phyloP scores from a whole-genome alignment of 179 eudicot genomes.

The Silene noctiflora region DNA sequence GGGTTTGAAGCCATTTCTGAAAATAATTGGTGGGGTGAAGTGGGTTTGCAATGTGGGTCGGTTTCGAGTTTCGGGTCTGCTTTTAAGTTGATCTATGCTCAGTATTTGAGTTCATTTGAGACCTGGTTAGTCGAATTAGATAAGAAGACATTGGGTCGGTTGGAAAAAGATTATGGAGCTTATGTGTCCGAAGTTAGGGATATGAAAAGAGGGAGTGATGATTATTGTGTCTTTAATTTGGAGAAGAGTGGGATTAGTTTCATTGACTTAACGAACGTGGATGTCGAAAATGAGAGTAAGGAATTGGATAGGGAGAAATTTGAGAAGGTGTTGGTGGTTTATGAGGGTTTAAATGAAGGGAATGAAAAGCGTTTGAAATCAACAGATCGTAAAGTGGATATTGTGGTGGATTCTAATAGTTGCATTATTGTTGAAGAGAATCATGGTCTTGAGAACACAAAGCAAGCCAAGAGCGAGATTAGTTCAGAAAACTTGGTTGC shows the following conservation, averaged over 20 bases:
- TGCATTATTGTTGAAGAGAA: conserved; percentile 1
- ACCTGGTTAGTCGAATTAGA: conserved; percentile 29
- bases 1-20: conserved; percentile 49
- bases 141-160: conserved; percentile 21
- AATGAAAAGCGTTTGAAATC: neutral
- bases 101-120: conserved; percentile 48
- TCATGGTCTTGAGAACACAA: conserved; percentile 4
- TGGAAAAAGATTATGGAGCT: conserved; percentile 35
- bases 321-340: conserved; percentile 20
- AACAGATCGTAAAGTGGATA: neutral
- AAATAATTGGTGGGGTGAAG: conserved; percentile 49
- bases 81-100: conserved; percentile 44
- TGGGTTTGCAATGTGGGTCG: conserved; percentile 49
- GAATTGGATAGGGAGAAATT: conserved; percentile 17
- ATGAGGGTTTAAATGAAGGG: conserved; percentile 15
- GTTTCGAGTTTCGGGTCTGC: conserved; percentile 37
- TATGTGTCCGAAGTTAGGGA: conserved; percentile 27
- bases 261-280: conserved; percentile 4
- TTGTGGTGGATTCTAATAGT: too few relatives aligned
- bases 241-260: conserved; percentile 31
- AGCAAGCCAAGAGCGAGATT: conserved; percentile 26
- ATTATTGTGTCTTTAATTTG: conserved; percentile 23
- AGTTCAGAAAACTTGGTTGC: conserved; percentile 32
- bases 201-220: conserved; percentile 33
- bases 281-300: conserved; percentile 4